phyloP scores from a whole-genome alignment of 257 asterid genomes.

The Coffea eugenioides region DNA sequence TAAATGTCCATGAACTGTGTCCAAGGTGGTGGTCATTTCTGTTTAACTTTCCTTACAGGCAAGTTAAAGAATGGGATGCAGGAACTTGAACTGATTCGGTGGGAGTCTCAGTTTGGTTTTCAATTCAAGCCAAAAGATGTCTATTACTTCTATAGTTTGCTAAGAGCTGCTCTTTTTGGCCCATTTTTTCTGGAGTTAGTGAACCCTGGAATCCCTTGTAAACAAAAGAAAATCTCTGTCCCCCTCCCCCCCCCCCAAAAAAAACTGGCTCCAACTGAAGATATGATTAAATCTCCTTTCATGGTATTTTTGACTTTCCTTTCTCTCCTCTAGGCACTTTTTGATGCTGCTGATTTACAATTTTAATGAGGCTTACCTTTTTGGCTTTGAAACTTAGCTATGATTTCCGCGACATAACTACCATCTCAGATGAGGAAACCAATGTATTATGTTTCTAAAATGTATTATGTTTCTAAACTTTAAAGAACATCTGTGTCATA shows the following conservation, averaged over 20 bases:
- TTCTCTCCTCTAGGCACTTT: not conserved
- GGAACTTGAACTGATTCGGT: not conserved
- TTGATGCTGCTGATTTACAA: not conserved
- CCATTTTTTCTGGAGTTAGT: not conserved
- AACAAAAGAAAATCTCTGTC: not conserved
- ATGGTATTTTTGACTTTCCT: not conserved
- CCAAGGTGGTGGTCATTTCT: not conserved
- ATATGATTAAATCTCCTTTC: not conserved
- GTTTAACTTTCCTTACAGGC: not conserved
- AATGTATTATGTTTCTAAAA: not conserved
- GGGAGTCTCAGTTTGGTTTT: not conserved
- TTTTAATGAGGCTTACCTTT: not conserved
- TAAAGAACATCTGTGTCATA: not conserved
- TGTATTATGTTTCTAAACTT: not conserved
- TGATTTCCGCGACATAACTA: not conserved
- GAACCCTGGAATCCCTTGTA: not conserved
- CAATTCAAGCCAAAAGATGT: not conserved
- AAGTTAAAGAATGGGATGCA: not conserved
- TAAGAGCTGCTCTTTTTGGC: not conserved
- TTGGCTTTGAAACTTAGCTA: conserved; percentile 3
- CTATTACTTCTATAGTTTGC: not conserved
- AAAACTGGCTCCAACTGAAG: not conserved
- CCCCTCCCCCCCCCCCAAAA: not conserved
- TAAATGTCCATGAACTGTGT: not conserved
- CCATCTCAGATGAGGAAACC: not conserved